Percentiles rank a stretch among this genome's conserved stretches.
These are phyloP conservation scores for Hibiscus mutabilis DNA, from an alignment of 345 rosid genomes.

Conservation along the genomic window DNA sequence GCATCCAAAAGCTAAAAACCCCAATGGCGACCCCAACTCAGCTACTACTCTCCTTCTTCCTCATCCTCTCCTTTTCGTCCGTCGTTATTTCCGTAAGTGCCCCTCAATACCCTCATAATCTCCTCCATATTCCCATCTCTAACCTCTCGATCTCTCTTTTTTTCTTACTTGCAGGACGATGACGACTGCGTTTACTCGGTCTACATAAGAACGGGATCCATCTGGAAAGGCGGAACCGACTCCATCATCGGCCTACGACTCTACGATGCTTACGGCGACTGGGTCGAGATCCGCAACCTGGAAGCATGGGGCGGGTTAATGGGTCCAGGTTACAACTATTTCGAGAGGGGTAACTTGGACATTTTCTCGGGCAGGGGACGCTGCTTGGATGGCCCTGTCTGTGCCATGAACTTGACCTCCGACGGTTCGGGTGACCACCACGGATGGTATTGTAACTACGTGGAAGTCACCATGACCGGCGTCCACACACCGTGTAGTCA, in stretches of 20 bases:
- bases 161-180: constrained; percentile 24
- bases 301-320: constrained; percentile 84
- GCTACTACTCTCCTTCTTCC: constrained; percentile 8
- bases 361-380: constrained; percentile 69
- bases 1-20: not conserved
- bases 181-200: constrained; percentile 69
- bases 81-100: constrained; percentile 19
- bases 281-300: constrained; percentile 37
- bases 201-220: constrained; percentile 70
- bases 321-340: constrained; percentile 64
- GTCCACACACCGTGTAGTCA: constrained; percentile 47
- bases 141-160: not conserved
- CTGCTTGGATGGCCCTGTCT: constrained; percentile 46
- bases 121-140: not conserved
- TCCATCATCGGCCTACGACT: constrained; percentile 52
- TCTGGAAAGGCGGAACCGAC: constrained; percentile 74
- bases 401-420: constrained; percentile 69
- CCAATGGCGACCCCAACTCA: constrained; percentile 5
- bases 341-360: constrained; percentile 87
- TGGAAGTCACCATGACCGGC: constrained; percentile 62
- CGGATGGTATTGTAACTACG: constrained; percentile 91
- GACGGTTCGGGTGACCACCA: constrained; percentile 69
- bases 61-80: constrained; percentile 19
- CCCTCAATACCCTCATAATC: not conserved
- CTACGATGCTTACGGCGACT: constrained; percentile 40